Evolutionary conservation across 805 yeast species (phyloP), one percentile per base, ranked within the genome.

Genomic region (Zygosaccharomyces rouxii): DNA sequence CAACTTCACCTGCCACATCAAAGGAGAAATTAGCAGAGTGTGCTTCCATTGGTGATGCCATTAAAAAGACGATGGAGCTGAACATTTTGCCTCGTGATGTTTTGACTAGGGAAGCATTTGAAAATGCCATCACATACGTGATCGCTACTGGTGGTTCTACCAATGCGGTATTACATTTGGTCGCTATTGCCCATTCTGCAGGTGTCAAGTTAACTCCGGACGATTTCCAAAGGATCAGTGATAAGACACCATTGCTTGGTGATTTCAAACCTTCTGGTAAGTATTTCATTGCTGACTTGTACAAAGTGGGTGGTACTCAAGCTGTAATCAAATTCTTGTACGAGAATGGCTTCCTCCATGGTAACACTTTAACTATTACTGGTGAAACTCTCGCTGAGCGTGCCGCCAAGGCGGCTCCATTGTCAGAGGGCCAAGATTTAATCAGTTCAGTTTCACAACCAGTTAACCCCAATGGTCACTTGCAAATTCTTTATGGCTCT

Each of bases 61-160:
- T 94, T 68, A 84, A 81, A 73, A 81, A 86, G 67, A 73, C 90
- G 58, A 76, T 94, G 64, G 79, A 75, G 57, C 60, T 82, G 52
- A 89, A 86, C 63, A 74, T 94, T 59, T 80, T 76, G 64, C 99
- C 99, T 56, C 78, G 86, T 62, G 97, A 94, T 58, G 83, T 94
- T 65, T 84, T 94, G 86, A 90, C 97, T 56, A 86, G 81, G 71
- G 75, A 77, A 59, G 87, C 98, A 5, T 92, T 94, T 69, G 94
- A 86, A 72, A 94, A 94, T 63, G 98, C 98, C 38, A 90, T 94
- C 70, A 81, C 94, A 38, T 94, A 94, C 64, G 82, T 85, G 59
- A 86, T 92, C 64, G 96, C 96, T 53, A 87, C 96, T 48, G 99
- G 99, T 72, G 99, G 99, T 55, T 94, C 98, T 23, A 94, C 99